Evolutionary conservation across 805 yeast species (phyloP).

Genomic region (Candida odintsovae): DNA sequence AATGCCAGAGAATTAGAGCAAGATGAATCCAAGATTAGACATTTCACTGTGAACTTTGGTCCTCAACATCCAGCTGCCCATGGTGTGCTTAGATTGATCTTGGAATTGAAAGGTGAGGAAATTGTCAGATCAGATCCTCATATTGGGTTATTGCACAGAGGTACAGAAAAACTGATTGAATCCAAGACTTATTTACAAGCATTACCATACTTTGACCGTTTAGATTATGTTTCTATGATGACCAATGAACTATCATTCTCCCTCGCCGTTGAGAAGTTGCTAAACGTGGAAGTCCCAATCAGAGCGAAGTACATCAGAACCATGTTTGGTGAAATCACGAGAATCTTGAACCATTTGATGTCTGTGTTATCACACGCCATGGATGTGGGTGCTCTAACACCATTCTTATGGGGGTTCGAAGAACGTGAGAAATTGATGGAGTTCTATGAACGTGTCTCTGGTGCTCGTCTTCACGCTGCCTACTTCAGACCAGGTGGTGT

Average conservation of each 20-base stretch:
- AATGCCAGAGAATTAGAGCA: constrained; percentile 23
- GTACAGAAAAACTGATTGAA: constrained; percentile 85
- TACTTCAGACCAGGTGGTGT: constrained; percentile 93
- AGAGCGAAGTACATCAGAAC: constrained; percentile 84
- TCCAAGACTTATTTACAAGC: constrained; percentile 85
- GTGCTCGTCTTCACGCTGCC: constrained; percentile 86
- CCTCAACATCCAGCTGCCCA: constrained; percentile 96
- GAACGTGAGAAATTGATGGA: constrained; percentile 92
- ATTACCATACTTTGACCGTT: constrained; percentile 80
- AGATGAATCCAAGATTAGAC: constrained; percentile 53
- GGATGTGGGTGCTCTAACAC: constrained; percentile 94
- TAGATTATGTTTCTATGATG: constrained; percentile 86
- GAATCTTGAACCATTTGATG: constrained; percentile 81
- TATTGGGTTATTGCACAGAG: constrained; percentile 82
- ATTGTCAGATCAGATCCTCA: constrained; percentile 85
- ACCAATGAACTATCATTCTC: constrained; percentile 84
- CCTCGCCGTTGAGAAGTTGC: constrained; percentile 76
- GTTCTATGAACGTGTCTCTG: constrained; percentile 84
- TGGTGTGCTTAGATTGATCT: constrained; percentile 81
- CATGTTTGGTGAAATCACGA: constrained; percentile 79
- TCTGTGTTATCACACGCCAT: constrained; percentile 81
- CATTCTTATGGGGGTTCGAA: constrained; percentile 91
- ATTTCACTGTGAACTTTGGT: constrained; percentile 85
- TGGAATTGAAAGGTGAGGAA: constrained; percentile 86
- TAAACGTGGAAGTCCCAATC: constrained; percentile 79